Conservation (phyloP, 148 eudicot genomes). For the Vaccinium darrowii region DNA sequence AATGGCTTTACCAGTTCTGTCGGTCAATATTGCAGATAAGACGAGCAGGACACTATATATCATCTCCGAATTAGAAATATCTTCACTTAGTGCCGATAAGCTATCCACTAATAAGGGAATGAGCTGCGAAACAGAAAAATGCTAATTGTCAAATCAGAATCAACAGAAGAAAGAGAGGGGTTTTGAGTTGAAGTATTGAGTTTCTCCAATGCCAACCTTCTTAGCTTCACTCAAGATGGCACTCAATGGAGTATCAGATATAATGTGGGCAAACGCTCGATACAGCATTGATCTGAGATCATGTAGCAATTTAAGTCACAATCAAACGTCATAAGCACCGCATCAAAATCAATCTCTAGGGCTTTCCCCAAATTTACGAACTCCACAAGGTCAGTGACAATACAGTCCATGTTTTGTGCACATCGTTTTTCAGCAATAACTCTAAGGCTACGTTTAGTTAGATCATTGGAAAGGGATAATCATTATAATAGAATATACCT, state of each 20-base stretch:
- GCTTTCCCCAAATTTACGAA: not conserved
- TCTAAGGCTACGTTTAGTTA: not conserved
- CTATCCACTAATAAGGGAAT: slow-evolving; percentile 61
- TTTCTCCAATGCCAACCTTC: slow-evolving; percentile 50
- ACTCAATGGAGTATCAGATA: slow-evolving; percentile 59
- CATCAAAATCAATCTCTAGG: slow-evolving; percentile 6
- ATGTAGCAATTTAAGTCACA: slow-evolving; percentile 2
- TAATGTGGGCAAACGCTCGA: slow-evolving; percentile 71
- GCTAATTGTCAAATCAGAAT: not conserved
- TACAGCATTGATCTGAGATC: slow-evolving; percentile 65
- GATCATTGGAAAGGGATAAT: no score
- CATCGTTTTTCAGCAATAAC: not conserved
- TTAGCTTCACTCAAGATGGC: slow-evolving; percentile 73
- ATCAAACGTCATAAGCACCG: slow-evolving; percentile 1
- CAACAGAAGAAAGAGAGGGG: not conserved
- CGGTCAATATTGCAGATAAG: slow-evolving; percentile 72
- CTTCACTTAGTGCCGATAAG: slow-evolving; percentile 58
- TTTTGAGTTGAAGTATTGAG: slow-evolving; percentile 8
- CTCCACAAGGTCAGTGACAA: not conserved
- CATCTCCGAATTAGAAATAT: slow-evolving; percentile 57
- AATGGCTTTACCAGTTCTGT: slow-evolving; percentile 60
- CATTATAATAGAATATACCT: no score
- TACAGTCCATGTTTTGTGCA: not conserved
- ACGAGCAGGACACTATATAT: slow-evolving; percentile 69
- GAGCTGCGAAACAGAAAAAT: slow-evolving; percentile 52